These are phyloP conservation scores for Aspergillus affinis DNA, from an alignment of 495 filamentous ascomycete genomes.

Conservation along the genomic window DNA sequence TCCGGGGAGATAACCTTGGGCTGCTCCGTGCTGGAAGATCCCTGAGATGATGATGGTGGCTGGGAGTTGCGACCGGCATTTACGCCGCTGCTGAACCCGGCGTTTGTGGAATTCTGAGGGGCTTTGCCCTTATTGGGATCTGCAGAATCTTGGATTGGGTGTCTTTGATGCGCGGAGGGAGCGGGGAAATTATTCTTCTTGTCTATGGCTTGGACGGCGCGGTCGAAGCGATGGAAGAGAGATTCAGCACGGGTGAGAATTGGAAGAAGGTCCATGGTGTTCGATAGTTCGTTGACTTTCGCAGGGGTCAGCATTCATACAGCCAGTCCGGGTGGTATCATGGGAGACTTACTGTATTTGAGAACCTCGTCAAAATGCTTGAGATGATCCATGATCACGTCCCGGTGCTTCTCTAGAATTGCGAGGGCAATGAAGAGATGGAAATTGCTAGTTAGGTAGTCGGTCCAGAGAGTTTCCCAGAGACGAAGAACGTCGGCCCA, in stretches of 20 bases:
- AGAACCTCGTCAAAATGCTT: constrained; percentile 95
- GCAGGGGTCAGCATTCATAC: constrained; percentile 7
- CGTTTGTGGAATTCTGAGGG: constrained; percentile 23
- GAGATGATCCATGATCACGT: constrained; percentile 92
- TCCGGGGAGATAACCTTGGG: constrained; percentile 73
- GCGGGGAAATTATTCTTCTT: constrained; percentile 80
- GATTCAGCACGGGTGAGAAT: constrained; percentile 85
- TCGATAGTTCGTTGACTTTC: constrained; percentile 88
- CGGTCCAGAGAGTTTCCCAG: constrained; percentile 95
- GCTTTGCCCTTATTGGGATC: constrained; percentile 35
- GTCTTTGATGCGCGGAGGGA: constrained; percentile 57
- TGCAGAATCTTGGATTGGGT: constrained; percentile 23
- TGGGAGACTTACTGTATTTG: constrained; percentile 74
- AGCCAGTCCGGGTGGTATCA: neutral
- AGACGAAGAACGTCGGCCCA: constrained; percentile 83
- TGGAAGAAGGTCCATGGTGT: constrained; percentile 83
- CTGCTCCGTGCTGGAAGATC: constrained; percentile 13
- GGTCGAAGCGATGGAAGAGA: constrained; percentile 83
- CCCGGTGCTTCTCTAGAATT: constrained; percentile 91
- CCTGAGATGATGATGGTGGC: constrained; percentile 5
- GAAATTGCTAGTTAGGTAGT: constrained; percentile 82
- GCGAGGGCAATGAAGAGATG: constrained; percentile 93
- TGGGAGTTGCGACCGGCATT: constrained; percentile 19
- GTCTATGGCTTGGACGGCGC: constrained; percentile 84
- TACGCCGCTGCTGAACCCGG: constrained; percentile 30